These are phyloP conservation scores for Melampsora larici-populina DNA, from an alignment of 1,284 basidiomycete genomes.

Conservation along the genomic window DNA sequence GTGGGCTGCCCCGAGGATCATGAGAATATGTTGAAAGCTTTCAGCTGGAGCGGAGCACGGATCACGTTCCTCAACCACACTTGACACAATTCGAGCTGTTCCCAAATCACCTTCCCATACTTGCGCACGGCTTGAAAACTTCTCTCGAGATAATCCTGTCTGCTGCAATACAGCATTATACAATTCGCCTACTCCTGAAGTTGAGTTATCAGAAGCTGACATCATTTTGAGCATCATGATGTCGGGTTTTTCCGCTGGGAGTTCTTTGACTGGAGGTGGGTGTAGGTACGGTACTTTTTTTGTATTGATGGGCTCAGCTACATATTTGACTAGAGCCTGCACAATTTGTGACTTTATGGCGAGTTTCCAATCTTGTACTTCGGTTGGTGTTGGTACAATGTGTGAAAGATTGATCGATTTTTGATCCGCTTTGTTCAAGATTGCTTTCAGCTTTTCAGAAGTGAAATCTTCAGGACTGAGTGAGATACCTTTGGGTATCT, in stretches of 20 bases:
- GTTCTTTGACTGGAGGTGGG: constrained; percentile 1
- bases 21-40: no score
- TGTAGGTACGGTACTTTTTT: neutral
- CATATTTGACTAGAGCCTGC: neutral
- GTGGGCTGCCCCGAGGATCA: no score
- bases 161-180: neutral
- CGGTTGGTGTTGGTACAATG: neutral
- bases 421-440: neutral
- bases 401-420: neutral
- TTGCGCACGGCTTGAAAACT: neutral
- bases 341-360: constrained; percentile 4
- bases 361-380: neutral
- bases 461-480: neutral
- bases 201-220: constrained; percentile 18
- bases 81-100: no score
- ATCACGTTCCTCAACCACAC: no score
- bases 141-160: neutral
- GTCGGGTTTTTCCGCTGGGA: constrained; percentile 10
- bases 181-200: constrained; percentile 6
- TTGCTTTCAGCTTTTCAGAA: neutral
- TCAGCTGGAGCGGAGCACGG: no score
- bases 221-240: no score
- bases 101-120: no score
- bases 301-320: neutral
- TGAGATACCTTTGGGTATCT: neutral